These are phyloP conservation scores for Paraglomus occultum DNA, from an alignment of 192 early-diverging fungal genomes.

Conservation along the genomic window DNA sequence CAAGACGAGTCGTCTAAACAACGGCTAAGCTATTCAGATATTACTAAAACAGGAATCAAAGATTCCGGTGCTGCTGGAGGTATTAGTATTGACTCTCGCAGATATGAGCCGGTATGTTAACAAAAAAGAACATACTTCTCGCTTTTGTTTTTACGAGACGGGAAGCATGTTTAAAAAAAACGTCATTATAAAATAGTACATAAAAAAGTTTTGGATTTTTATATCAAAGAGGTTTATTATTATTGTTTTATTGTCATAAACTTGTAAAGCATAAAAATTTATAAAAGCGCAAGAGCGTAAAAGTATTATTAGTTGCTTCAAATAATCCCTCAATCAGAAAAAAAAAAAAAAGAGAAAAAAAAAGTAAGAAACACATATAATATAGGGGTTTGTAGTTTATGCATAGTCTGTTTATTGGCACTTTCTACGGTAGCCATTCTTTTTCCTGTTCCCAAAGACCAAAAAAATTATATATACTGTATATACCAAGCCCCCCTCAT, in stretches of 20 bases:
- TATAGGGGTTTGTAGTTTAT: too few species aligned
- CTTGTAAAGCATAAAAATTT: too few species aligned
- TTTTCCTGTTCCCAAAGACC: not conserved
- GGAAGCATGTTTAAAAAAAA: not conserved
- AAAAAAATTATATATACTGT: too few species aligned
- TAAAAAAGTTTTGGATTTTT: slow-evolving; percentile 20
- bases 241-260: not conserved
- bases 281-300: too few species aligned
- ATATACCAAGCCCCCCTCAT: not conserved
- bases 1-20: slow-evolving; percentile 10
- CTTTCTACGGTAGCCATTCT: not conserved
- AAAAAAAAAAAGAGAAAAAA: too few species aligned
- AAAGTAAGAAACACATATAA: too few species aligned
- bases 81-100: slow-evolving; percentile 29
- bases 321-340: too few species aligned
- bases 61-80: slow-evolving; percentile 31
- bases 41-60: slow-evolving; percentile 29
- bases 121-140: slow-evolving; percentile 7
- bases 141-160: not conserved
- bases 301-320: too few species aligned
- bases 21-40: slow-evolving; percentile 29
- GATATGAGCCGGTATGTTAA: slow-evolving; percentile 34
- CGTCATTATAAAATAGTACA: slow-evolving; percentile 16
- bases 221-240: not conserved
- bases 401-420: too few species aligned